Conservation (phyloP, 2,329 filamentous ascomycete genomes). For the Cordyceps cateniannulata region DNA sequence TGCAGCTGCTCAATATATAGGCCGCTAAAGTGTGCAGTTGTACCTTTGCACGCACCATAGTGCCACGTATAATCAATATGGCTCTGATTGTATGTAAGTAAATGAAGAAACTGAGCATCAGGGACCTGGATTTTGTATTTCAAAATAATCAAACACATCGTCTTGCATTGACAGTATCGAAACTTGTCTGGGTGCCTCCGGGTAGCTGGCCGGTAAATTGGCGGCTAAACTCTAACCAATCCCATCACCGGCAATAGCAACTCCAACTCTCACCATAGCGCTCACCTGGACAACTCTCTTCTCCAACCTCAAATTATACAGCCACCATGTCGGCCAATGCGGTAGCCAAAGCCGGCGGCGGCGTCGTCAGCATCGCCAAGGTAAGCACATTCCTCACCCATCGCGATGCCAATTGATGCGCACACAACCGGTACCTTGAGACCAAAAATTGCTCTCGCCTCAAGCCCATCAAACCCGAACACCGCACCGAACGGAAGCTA, state of each 20-base stretch:
- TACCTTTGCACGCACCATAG: too few species aligned
- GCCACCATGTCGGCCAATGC: conserved; percentile 56
- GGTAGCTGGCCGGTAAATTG: conserved; percentile 13
- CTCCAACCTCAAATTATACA: conserved; percentile 14
- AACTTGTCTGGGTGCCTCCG: not conserved
- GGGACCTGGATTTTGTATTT: not conserved
- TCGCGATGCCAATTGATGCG: conserved; percentile 18
- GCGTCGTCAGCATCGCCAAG: conserved; percentile 51
- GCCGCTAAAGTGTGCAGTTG: too few species aligned
- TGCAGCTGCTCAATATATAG: too few species aligned
- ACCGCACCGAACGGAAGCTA: conserved; percentile 15
- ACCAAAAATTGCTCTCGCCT: not conserved
- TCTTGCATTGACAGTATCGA: not conserved
- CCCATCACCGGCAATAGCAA: conserved; percentile 11
- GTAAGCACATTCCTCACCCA: conserved; percentile 36
- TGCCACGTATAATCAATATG: too few species aligned
- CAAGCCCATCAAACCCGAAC: not conserved
- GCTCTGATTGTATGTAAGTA: too few species aligned
- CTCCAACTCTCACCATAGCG: conserved; percentile 13
- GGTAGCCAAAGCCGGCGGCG: conserved; percentile 48
- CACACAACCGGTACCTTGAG: conserved; percentile 7
- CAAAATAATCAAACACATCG: not conserved
- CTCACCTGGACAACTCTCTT: conserved; percentile 8
- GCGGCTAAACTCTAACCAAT: conserved; percentile 15
- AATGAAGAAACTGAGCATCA: too few species aligned